phyloP scores from a whole-genome alignment of 2,329 filamentous ascomycete genomes.

The Knufia fluminis region DNA sequence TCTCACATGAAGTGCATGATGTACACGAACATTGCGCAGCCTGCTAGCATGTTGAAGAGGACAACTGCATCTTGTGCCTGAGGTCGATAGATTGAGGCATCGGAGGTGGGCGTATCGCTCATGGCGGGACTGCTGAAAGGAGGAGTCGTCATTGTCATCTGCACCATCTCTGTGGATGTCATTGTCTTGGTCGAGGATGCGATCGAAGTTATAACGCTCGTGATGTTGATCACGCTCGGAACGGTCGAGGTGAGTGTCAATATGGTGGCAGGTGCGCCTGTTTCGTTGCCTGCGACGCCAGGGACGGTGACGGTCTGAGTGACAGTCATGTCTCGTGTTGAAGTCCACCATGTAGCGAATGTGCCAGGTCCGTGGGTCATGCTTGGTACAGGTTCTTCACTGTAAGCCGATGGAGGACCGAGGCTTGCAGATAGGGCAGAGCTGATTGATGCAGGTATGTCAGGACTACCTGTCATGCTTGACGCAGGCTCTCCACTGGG shows the following conservation, averaged over 20 bases:
- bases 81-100: too few relatives aligned
- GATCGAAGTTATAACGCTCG: background rate
- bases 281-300: background rate
- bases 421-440: too few relatives aligned
- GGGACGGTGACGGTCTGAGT: background rate
- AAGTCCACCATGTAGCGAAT: background rate
- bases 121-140: background rate
- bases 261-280: background rate
- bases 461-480: too few relatives aligned
- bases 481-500: background rate
- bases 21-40: too few relatives aligned
- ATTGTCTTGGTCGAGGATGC: background rate
- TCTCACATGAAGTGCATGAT: too few relatives aligned
- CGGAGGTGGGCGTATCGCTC: too few relatives aligned
- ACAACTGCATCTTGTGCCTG: too few relatives aligned
- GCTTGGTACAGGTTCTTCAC: background rate
- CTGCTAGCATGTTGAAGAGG: too few relatives aligned
- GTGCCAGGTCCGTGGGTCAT: background rate
- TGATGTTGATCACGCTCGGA: background rate
- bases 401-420: too few relatives aligned
- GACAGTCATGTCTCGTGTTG: background rate
- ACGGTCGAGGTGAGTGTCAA: background rate
- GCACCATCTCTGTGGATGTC: background rate
- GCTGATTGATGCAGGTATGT: too few relatives aligned
- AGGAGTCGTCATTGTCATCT: background rate